phyloP scores from a whole-genome alignment of 352 stramenopile species.

The Hyaloperonospora brassicae region DNA sequence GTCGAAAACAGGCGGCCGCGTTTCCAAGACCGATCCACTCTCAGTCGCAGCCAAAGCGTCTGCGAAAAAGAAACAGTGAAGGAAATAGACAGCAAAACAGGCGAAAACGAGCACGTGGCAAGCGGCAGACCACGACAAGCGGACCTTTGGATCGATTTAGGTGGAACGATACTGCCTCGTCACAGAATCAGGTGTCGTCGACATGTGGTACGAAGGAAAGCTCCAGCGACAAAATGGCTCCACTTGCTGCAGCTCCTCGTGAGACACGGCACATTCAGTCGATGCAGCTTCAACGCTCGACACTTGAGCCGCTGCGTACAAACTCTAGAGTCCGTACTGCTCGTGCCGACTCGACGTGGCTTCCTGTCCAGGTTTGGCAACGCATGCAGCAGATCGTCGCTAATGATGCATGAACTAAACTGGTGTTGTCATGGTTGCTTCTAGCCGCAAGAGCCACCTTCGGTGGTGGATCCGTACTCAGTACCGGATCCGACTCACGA shows the following conservation, averaged over 20 bases:
- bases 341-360: neutral
- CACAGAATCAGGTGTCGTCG: conserved; percentile 1
- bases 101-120: conserved; percentile 3
- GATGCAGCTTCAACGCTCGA: neutral
- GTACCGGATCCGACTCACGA: conserved; percentile 1
- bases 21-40: neutral
- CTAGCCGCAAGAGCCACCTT: neutral
- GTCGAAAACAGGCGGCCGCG: neutral
- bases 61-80: conserved; percentile 3
- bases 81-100: conserved; percentile 8
- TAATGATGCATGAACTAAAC: neutral
- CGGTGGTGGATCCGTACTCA: neutral
- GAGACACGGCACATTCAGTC: neutral
- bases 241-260: neutral
- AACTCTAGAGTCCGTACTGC: neutral
- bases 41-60: conserved; percentile 8
- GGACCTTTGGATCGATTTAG: conserved; percentile 17
- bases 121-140: conserved; percentile 1
- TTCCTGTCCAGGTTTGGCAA: conserved; percentile 9
- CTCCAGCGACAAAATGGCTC: neutral
- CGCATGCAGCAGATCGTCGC: neutral
- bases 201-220: neutral
- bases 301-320: neutral
- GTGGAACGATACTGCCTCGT: conserved; percentile 4
- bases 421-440: too few relatives aligned